A percentile compares a stretch with the other conserved stretches of the same genome.
Evolutionary conservation across 148 eudicot genomes (phyloP).

Genomic region (Vaccinium corymbosum): DNA sequence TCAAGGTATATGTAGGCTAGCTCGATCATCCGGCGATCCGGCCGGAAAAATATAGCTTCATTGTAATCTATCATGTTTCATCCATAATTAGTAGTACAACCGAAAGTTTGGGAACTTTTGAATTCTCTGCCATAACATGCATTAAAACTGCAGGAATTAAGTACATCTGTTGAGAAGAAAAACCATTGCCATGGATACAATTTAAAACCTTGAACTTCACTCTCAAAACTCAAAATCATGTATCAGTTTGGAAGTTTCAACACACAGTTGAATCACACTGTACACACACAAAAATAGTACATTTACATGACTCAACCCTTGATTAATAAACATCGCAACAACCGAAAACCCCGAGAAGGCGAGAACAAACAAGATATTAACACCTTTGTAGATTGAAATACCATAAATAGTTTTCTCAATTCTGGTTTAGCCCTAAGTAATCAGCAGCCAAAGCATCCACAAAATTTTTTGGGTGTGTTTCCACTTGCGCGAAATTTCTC

Average conservation of each 20-base stretch:
- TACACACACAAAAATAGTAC: neutral
- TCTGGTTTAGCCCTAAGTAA: neutral
- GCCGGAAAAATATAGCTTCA: neutral
- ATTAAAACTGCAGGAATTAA: neutral
- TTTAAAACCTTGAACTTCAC: neutral
- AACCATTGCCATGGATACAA: neutral
- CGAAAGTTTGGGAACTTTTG: neutral
- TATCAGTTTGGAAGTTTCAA: neutral
- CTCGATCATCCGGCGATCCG: neutral
- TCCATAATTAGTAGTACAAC: neutral
- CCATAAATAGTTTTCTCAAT: too few species aligned
- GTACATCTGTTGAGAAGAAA: neutral
- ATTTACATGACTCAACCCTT: slow-evolving; percentile 6
- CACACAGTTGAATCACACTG: neutral
- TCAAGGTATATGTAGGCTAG: neutral
- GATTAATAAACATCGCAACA: neutral
- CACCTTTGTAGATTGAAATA: neutral
- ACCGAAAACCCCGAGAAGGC: neutral
- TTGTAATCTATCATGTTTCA: neutral
- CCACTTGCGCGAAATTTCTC: slow-evolving; percentile 56
- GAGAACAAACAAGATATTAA: neutral
- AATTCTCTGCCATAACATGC: neutral
- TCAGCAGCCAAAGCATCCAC: slow-evolving; percentile 40
- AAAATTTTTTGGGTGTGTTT: slow-evolving; percentile 33
- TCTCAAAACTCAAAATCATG: neutral